phyloP scores from a whole-genome alignment of 371 early-diverging fungal genomes.

The Mortierella sp. region DNA sequence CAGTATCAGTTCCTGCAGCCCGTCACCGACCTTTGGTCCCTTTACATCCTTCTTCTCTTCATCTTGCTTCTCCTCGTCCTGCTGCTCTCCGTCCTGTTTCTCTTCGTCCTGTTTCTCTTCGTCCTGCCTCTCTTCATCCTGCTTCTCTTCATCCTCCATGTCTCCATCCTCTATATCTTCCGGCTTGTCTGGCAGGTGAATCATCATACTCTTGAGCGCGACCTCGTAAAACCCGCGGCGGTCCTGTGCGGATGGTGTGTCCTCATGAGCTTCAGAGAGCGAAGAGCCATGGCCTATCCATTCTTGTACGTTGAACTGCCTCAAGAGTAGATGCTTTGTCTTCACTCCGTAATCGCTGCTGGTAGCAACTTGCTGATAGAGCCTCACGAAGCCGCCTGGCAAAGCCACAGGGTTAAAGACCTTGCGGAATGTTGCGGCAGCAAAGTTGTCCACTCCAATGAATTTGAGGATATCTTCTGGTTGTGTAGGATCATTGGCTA shows the following conservation, averaged over 20 bases:
- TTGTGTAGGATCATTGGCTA: slow-evolving; percentile 35
- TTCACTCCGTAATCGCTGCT: slow-evolving; percentile 39
- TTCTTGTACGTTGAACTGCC: slow-evolving; percentile 47
- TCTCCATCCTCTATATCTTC: too few relatives aligned
- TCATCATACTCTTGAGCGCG: slow-evolving; percentile 29
- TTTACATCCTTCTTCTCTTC: too few relatives aligned
- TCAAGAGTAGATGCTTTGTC: slow-evolving; percentile 37
- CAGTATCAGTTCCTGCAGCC: slow-evolving; percentile 41
- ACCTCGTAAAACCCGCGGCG: slow-evolving; percentile 34
- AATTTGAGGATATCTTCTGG: slow-evolving; percentile 40
- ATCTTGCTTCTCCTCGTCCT: too few relatives aligned
- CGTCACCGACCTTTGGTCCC: slow-evolving; percentile 35
- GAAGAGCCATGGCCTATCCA: slow-evolving; percentile 26
- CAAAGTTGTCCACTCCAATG: slow-evolving; percentile 36
- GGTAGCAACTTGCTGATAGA: slow-evolving; percentile 33
- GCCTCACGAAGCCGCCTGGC: slow-evolving; percentile 34
- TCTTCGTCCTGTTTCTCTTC: too few relatives aligned
- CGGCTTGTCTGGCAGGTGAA: too few relatives aligned
- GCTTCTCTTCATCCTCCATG: too few relatives aligned
- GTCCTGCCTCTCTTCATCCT: too few relatives aligned
- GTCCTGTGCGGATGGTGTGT: slow-evolving; percentile 15
- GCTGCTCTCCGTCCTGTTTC: too few relatives aligned
- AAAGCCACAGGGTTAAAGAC: slow-evolving; percentile 40
- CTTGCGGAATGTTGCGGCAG: slow-evolving; percentile 18
- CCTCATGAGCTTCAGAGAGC: neutral